Base-by-base conservation (phyloP, 1,284 basidiomycete species). In the Moesziomyces globuligerus region DNA sequence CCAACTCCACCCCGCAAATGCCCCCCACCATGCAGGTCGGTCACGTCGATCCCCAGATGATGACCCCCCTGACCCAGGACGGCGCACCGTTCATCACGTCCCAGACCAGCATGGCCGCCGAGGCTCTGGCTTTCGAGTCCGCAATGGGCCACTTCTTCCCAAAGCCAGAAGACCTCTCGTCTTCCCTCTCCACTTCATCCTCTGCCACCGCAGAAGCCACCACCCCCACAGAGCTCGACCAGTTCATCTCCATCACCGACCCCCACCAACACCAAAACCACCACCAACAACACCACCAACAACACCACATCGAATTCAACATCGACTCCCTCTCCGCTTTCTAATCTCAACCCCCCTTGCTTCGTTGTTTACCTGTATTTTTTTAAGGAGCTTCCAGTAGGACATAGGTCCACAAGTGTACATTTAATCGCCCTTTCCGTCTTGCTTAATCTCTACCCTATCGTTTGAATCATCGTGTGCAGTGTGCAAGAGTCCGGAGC, bases 91-190 rank as follows among this genome's bases (percentile, higher is more conserved):
- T 58, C 29, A 34, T 55, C 39, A 44, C 21, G 44, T 59, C 50
- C 7, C 59, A 48, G 13, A 44, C 42, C 9, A 46, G 42, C 42
- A 56, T 61, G 34, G 52, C 60, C 3, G 50, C 59, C 20, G 67
- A 70, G 34, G 52, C 56, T 1, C 49, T 52, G 0, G 60, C 52
- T 2, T 70, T 70, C 39, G 52, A 64, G 18, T 29, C 55, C 8
- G 67, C 67, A 23, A 64, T 70, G 67, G 59, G 55, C n/a, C 67
- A 70, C 48, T 70, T 70, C 32, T 60, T 64, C 56, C 67, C 67
- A 38, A 66, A 66, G n/a, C n/a, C 32, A 29, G 29, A 53, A 11
- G 28, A 40, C 6, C 49, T 49, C 13, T 37, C 58, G 1, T 50
- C 59, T 11, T 49, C 51, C 23, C 29, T 53, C 20, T 53, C 50